Evolutionary conservation across 2,329 filamentous ascomycete species (phyloP).

Genomic region (Zasmidium angulare): DNA sequence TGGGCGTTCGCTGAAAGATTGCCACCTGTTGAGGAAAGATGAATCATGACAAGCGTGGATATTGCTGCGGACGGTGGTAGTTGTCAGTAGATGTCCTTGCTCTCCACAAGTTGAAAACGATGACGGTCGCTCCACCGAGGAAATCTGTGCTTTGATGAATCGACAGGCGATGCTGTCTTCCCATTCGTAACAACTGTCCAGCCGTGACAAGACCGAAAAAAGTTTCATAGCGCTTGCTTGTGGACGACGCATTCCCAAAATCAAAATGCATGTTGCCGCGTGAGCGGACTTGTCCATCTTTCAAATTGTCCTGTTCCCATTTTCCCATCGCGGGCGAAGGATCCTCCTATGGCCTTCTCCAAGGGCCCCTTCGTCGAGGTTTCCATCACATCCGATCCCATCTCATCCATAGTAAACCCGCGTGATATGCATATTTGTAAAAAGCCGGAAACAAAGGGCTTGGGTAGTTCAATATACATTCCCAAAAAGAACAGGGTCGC

Average conservation of each 20-base stretch:
- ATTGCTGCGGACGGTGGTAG: neutral
- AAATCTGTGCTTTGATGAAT: neutral
- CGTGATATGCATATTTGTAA: neutral
- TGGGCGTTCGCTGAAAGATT: constrained; percentile 54
- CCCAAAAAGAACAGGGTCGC: neutral
- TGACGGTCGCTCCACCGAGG: neutral
- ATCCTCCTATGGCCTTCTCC: too few species aligned
- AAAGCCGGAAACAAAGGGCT: constrained; percentile 4
- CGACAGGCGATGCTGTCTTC: too few species aligned
- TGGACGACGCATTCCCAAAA: neutral
- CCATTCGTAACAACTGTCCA: too few species aligned
- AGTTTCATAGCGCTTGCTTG: neutral
- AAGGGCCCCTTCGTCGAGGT: neutral
- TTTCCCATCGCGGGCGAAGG: neutral
- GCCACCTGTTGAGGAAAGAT: too few species aligned
- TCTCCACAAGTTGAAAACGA: too few species aligned
- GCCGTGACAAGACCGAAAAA: neutral
- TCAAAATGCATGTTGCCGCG: constrained; percentile 15
- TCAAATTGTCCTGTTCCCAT: constrained; percentile 6
- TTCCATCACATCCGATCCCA: neutral
- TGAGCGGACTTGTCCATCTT: constrained; percentile 22
- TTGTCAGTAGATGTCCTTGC: too few species aligned
- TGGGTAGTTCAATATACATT: neutral
- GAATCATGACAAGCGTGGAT: too few species aligned
- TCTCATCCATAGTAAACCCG: neutral